Evolutionary conservation across 192 early-diverging fungal genomes (phyloP), one percentile per base, ranked within the genome.

Genomic region (Rhizoclosmatium sp.): DNA sequence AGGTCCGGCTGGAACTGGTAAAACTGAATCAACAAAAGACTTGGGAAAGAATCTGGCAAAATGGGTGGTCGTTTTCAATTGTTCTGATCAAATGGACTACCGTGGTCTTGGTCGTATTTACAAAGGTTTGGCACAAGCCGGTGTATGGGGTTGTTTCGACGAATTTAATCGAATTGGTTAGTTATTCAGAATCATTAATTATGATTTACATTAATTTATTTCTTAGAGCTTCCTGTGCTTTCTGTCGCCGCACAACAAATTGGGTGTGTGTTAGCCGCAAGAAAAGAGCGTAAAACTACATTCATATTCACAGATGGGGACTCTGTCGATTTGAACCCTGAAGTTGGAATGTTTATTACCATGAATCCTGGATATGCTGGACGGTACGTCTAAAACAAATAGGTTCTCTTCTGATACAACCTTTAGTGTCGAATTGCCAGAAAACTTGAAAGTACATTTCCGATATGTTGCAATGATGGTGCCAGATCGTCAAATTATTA

Each of bases 11-110:
- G 87, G 89, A 69, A 90, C 87, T 4, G 90, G 90, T 3, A 91
- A 91, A 62, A 91, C 90, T n/a, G 90, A 91, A 78, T 90, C 90
- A 16, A 83, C 84, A 2, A 91, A 91, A 71, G 90, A 91, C 84
- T 78, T 91, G 31, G 90, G 90, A 16, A 91, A 91, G 78, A 89
- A 89, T 59, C 76, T 91, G 65, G 90, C 86, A 7, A 91, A 91
- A 75, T 91, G 90, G 90, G 90, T 91, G n/a, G 90, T 91, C 49
- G 90, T 91, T 2, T 91, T 91, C 80, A 91, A 91, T 65, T 91
- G 90, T 80, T 91, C 90, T 12, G 90, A 91, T 75, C 90, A 91
- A 76, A 91, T 91, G 90, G 90, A 91, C 70, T 91, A 91, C 82
- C 80, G 90, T 75, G 90, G 90, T 47, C 82, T 91, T 40, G 90